These are phyloP conservation scores for Aquilaria yunnanensis DNA, from an alignment of 345 rosid species.

Conservation along the genomic window DNA sequence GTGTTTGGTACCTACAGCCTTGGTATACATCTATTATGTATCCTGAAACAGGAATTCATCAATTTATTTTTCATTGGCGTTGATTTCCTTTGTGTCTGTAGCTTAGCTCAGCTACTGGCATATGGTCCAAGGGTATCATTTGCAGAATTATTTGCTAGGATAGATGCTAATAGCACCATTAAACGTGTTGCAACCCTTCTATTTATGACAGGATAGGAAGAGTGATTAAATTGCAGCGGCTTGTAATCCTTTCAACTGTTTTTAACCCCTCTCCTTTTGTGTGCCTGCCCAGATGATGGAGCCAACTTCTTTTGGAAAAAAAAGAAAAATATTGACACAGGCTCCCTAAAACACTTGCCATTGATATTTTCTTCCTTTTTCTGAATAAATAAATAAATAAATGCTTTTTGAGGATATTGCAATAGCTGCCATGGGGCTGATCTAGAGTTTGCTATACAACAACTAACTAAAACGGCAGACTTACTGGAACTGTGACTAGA, in stretches of 20 bases:
- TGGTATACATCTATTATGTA: no score
- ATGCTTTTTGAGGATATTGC: constrained; percentile 65
- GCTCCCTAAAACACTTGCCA: neutral
- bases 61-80: neutral
- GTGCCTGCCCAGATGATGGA: neutral
- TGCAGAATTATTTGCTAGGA: constrained; percentile 87
- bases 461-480: constrained; percentile 99
- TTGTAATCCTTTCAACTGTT: no score
- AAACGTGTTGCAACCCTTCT: constrained; percentile 88
- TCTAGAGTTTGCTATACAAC: constrained; percentile 88
- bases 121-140: constrained; percentile 90
- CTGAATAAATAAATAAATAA: no score
- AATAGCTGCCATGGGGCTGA: constrained; percentile 95
- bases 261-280: neutral
- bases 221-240: no score
- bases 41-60: neutral
- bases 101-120: constrained; percentile 60
- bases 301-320: neutral
- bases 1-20: no score
- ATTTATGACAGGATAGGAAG: constrained; percentile 71
- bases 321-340: neutral
- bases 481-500: constrained; percentile 88
- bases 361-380: no score
- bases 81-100: neutral
- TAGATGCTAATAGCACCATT: constrained; percentile 82